Base-by-base conservation (phyloP, 352 stramenopile species). In the Phytophthora sp. region DNA sequence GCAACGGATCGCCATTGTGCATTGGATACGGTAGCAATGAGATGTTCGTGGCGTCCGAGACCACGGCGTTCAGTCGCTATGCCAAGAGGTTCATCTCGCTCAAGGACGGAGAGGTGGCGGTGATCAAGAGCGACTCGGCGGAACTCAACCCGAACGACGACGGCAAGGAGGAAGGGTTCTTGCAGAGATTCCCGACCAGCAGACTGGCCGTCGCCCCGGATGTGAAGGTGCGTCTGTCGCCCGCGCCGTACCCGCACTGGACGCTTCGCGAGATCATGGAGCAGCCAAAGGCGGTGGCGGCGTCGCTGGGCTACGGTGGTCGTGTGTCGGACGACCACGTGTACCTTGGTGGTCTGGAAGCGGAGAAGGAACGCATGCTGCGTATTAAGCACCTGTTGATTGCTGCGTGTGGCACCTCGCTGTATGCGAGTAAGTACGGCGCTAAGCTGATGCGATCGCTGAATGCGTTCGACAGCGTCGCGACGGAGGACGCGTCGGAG, bases 71-170 rank as follows among this genome's bases (percentile, higher is more conserved):
- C 63, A 95, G 79, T 64, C 79, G 89, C 21, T 98, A 99, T 78
- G 98, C 97, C 2, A 99, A 99, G 74, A 97, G 97, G 31, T 99
- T 99, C 60, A 98, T 99, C 64, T 97, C 91, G 51, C 92, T 99
- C 65, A 97, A 98, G 67, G 94, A 98, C 77, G 89, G 89, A 10
- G 91, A 99, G 69, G 97, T 99, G 58, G 97, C 96, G 7, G 91
- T 99, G 11, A 78, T 99, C 50, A 94, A 96, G 64, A 82, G 86
- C 17, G 93, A 98, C 80, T 97, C 93, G 50, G 91, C 88, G 15
- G 95, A 95, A 39, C 80, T 99, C 7, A 98, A 99, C 79, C 84
- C 84, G 0, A 73, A 82, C 32, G 82, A 93, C 30, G 79, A 89
- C 12, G 79, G 90, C 11, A 84, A 87, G 30, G 82, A 94, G 35